Percentiles rank a stretch among this genome's conserved stretches.
These are phyloP conservation scores for Podila verticillata DNA, from an alignment of 192 early-diverging fungal species.

Conservation along the genomic window DNA sequence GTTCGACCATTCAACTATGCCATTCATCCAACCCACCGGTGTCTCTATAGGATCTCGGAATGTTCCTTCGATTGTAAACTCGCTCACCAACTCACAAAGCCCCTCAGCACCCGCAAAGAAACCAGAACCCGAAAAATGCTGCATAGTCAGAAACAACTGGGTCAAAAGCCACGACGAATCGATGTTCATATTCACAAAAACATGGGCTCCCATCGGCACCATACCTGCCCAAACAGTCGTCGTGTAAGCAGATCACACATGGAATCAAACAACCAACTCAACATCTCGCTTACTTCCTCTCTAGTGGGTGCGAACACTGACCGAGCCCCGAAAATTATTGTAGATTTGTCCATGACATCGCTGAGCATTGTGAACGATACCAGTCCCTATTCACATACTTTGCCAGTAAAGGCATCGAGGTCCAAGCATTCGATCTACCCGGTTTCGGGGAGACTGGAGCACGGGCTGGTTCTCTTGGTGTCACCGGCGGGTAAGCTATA, in stretches of 20 bases:
- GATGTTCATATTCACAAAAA: slow-evolving; percentile 36
- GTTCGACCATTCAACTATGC: slow-evolving; percentile 16
- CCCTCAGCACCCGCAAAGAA: background rate
- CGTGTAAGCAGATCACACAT: slow-evolving; percentile 9
- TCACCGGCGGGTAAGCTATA: slow-evolving; percentile 34
- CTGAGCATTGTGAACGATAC: slow-evolving; percentile 44
- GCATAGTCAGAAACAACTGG: slow-evolving; percentile 28
- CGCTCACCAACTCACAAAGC: background rate
- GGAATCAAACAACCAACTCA: too few relatives aligned
- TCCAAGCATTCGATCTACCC: slow-evolving; percentile 41
- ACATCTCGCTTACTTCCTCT: too few relatives aligned
- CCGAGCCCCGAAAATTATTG: too few relatives aligned
- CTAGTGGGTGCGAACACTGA: too few relatives aligned
- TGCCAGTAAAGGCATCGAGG: slow-evolving; percentile 36
- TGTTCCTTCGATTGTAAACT: background rate
- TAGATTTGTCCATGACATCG: slow-evolving; percentile 41
- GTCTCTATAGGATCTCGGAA: slow-evolving; percentile 6
- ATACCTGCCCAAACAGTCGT: slow-evolving; percentile 11
- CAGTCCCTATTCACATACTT: slow-evolving; percentile 27
- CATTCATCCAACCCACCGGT: slow-evolving; percentile 37
- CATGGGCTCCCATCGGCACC: slow-evolving; percentile 21
- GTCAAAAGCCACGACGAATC: slow-evolving; percentile 22
- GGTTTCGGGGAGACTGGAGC: slow-evolving; percentile 45
- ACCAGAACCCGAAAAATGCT: slow-evolving; percentile 18
- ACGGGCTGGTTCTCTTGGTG: slow-evolving; percentile 11